Evolutionary conservation across 371 early-diverging fungal genomes (phyloP), one percentile per base, ranked within the genome.

Genomic region (Batkoa obscura): DNA sequence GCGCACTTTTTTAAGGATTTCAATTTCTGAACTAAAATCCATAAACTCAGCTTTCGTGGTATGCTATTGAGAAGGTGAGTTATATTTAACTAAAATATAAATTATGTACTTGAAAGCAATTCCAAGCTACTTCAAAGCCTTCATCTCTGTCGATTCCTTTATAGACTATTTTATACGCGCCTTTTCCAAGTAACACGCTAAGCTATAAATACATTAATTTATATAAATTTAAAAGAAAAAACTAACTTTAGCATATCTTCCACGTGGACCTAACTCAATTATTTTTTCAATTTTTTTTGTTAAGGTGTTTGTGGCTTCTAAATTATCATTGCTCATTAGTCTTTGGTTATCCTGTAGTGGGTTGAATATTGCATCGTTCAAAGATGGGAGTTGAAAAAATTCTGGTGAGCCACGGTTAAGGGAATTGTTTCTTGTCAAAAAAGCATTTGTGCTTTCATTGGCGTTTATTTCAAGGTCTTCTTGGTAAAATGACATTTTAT

Each of bases 61-160:
- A 75, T 71, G 53, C 45, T 42, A 42, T 4, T 30, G 30, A 49
- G 60, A 47, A 38, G 45, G 31, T 35, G 60, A 71, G 57, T 36
- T 43, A 73, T 76, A 15, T 79, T 79, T 6, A 72, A 69, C 6
- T 73, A 72, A 78, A 83, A 78, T 42, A 79, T 45, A 54, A 13
- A 77, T 66, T 60, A 6, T 67, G 73, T 45, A 78, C 76, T 62
- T 71, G 76, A 60, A 77, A 71, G 31, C 73, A 72, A 66, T 90
- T 91, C 91, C 93, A 94, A 13, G 94, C 94, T 4, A 94, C 91
- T 65, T 91, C 92, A 36, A 84, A 79, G 34, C 92, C 92, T 64
- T 90, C 89, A 51, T 90, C 90, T 30, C 79, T 76, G 66, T 94
- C 92, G 60, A 89, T 80, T 9, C 86, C 91, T 65, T 89, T 90